These are phyloP conservation scores for Candida railenensis DNA, from an alignment of 805 yeast genomes.

Conservation along the genomic window DNA sequence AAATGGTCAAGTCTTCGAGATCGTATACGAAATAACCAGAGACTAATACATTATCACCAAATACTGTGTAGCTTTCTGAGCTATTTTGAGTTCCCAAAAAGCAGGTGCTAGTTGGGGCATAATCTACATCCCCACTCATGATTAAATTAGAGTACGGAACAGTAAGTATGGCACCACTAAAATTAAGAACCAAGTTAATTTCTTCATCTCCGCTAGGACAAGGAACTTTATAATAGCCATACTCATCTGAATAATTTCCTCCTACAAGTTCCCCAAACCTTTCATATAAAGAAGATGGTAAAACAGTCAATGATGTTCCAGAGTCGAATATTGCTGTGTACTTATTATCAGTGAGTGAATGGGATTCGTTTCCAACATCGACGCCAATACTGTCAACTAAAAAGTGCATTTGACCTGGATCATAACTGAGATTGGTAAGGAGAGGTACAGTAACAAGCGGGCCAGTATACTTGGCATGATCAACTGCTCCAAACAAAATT, in stretches of 20 bases:
- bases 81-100: background rate
- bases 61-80: conserved; percentile 22
- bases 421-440: conserved; percentile 15
- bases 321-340: conserved; percentile 1
- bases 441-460: conserved; percentile 31
- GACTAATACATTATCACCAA: conserved; percentile 68
- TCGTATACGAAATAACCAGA: conserved; percentile 66
- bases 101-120: background rate
- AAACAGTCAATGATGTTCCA: conserved; percentile 27
- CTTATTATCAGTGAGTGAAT: background rate
- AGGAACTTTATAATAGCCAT: conserved; percentile 46
- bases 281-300: background rate
- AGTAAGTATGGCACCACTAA: conserved; percentile 55
- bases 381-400: background rate
- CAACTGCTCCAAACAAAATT: conserved; percentile 44
- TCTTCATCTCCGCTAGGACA: conserved; percentile 33
- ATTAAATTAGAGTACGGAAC: conserved; percentile 44
- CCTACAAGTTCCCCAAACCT: background rate
- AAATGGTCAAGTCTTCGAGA: conserved; percentile 41
- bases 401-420: background rate
- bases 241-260: conserved; percentile 15
- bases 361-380: background rate
- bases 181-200: conserved; percentile 41
- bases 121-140: conserved; percentile 4
- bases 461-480: conserved; percentile 39